Percentiles rank a stretch among this genome's conserved stretches.
Evolutionary conservation across 768 basidiomycete genomes (phyloP).

Genomic region (Hericium rajendrae): DNA sequence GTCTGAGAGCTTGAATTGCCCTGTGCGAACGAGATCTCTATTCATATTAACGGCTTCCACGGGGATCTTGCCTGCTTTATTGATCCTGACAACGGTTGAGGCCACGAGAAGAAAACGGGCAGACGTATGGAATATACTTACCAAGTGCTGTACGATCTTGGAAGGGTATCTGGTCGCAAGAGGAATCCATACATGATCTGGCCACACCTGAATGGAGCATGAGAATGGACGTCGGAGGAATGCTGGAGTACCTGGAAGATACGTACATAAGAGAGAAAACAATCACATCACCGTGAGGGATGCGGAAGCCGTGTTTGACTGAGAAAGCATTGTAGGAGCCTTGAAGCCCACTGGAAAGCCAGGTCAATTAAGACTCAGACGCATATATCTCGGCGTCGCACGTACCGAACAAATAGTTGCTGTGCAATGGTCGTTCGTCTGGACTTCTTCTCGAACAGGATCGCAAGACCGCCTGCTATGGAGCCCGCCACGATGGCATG

Average conservation of each 20-base stretch:
- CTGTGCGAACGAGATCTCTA: conserved; percentile 45
- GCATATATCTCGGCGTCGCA: conserved; percentile 2
- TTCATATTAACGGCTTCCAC: conserved; percentile 52
- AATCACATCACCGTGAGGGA: conserved; percentile 79
- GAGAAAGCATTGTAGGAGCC: conserved; percentile 80
- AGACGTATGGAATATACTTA: conserved; percentile 23
- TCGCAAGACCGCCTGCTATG: conserved; percentile 59
- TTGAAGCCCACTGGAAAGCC: conserved; percentile 62
- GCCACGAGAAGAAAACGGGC: neutral
- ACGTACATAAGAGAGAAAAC: conserved; percentile 70
- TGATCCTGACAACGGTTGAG: conserved; percentile 44
- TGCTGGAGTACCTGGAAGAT: neutral
- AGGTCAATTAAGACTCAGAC: neutral
- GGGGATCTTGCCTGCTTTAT: conserved; percentile 56
- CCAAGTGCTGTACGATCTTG: conserved; percentile 71
- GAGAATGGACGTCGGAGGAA: neutral
- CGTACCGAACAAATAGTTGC: conserved; percentile 82
- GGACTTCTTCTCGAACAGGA: conserved; percentile 67
- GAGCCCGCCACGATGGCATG: conserved; percentile 74
- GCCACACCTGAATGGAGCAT: conserved; percentile 43
- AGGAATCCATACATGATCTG: conserved; percentile 82
- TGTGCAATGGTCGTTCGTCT: conserved; percentile 66
- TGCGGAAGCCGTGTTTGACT: conserved; percentile 48
- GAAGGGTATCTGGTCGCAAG: conserved; percentile 74
- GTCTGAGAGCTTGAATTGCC: conserved; percentile 43